Conservation (phyloP, 805 yeast genomes). For the Metschnikowia drakensbergensis region DNA sequence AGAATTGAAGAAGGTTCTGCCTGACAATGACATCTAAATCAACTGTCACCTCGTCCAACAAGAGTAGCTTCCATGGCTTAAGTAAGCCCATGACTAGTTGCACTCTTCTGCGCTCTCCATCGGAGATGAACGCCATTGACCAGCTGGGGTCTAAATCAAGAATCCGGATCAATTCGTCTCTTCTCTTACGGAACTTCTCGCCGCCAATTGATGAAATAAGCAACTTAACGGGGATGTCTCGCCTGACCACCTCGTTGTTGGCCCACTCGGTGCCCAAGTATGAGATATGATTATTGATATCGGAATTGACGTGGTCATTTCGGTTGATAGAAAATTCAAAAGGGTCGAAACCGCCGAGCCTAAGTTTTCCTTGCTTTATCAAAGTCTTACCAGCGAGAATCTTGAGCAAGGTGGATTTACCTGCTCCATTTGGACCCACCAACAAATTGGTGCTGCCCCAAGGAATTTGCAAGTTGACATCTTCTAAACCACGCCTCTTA, state of each 20-base stretch:
- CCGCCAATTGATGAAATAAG: constrained; percentile 79
- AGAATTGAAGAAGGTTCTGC: constrained; percentile 63
- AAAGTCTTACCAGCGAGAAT: constrained; percentile 89
- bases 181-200: constrained; percentile 59
- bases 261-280: constrained; percentile 99
- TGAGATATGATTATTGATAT: constrained; percentile 53
- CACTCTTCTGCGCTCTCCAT: constrained; percentile 93
- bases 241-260: constrained; percentile 77
- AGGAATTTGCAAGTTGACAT: constrained; percentile 58
- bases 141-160: constrained; percentile 84
- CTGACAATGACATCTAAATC: constrained; percentile 93
- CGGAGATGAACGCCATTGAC: constrained; percentile 90
- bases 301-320: constrained; percentile 40
- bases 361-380: constrained; percentile 65
- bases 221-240: constrained; percentile 85
- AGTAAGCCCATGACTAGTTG: constrained; percentile 91
- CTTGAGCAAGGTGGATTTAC: constrained; percentile 83
- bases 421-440: constrained; percentile 96
- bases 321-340: constrained; percentile 58
- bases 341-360: constrained; percentile 84
- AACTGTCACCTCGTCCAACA: constrained; percentile 96
- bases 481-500: constrained; percentile 57
- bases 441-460: constrained; percentile 74
- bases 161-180: constrained; percentile 70
- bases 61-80: constrained; percentile 81